A percentile compares a stretch with the other conserved stretches of the same genome.
Conservation (phyloP, 2,329 filamentous ascomycete genomes). For the Nothophoma quercina region DNA sequence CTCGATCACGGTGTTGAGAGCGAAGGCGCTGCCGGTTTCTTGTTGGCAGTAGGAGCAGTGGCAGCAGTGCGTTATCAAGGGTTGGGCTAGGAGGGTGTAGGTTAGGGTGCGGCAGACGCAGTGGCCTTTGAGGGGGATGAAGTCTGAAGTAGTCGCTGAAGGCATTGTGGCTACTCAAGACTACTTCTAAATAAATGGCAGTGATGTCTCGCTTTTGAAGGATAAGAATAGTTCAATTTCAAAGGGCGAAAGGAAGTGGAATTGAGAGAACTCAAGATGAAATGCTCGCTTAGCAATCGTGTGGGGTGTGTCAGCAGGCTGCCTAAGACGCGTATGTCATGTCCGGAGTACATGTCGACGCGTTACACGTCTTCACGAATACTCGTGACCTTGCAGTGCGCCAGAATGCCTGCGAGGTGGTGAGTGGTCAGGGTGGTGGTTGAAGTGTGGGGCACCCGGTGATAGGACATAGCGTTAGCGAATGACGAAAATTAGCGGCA, state of each 20-base stretch:
- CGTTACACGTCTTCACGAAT: background rate
- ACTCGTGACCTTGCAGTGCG: background rate
- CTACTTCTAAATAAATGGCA: too few relatives aligned
- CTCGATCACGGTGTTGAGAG: slow-evolving; percentile 55
- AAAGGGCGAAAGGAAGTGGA: background rate
- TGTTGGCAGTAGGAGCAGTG: slow-evolving; percentile 59
- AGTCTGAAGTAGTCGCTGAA: too few relatives aligned
- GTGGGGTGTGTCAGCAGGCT: background rate
- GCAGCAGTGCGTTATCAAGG: slow-evolving; percentile 56
- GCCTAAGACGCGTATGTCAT: background rate
- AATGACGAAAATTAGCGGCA: slow-evolving; percentile 10
- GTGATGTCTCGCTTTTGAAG: too few relatives aligned
- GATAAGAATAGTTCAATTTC: background rate
- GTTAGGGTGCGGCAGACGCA: slow-evolving; percentile 39
- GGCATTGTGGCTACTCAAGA: too few relatives aligned
- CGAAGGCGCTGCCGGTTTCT: slow-evolving; percentile 53
- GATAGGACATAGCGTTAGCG: background rate
- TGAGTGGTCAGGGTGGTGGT: background rate
- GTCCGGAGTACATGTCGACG: background rate
- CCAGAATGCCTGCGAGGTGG: too few relatives aligned
- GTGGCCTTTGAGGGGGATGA: slow-evolving; percentile 24
- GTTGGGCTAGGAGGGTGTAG: slow-evolving; percentile 33
- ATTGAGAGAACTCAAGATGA: background rate
- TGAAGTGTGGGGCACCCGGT: background rate
- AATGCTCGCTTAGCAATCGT: background rate